Evolutionary conservation across 345 rosid species (phyloP).

Genomic region (Mangifera indica): DNA sequence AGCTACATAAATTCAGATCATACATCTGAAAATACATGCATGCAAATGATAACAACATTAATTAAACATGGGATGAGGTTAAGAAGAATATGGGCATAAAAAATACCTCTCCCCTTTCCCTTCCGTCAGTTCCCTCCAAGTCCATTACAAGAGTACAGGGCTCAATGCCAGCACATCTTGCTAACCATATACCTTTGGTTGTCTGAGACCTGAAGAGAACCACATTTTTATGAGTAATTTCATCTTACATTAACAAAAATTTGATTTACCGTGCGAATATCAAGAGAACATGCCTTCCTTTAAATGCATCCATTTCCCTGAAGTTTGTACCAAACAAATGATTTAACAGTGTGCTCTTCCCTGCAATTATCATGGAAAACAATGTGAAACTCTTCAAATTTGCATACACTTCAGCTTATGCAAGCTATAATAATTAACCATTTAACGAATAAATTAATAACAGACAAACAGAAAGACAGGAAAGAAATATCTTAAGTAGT

Average conservation of each 20-base stretch:
- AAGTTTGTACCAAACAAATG: constrained; percentile 87
- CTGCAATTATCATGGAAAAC: constrained; percentile 47
- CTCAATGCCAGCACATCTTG: constrained; percentile 82
- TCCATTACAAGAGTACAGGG: constrained; percentile 97
- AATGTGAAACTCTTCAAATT: constrained; percentile 23
- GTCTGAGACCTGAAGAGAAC: constrained; percentile 78
- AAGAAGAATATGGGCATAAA: not conserved
- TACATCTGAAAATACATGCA: not conserved
- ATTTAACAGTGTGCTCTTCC: constrained; percentile 95
- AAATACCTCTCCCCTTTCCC: constrained; percentile 98
- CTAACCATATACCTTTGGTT: constrained; percentile 97
- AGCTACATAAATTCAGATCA: not conserved
- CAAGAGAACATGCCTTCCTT: constrained; percentile 68
- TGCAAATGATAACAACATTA: not conserved
- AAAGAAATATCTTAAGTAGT: not conserved
- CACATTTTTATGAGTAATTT: constrained; percentile 13
- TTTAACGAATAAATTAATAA: not conserved
- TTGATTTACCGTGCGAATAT: constrained; percentile 10
- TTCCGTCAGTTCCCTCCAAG: constrained; percentile 99
- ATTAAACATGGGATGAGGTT: constrained; percentile 9
- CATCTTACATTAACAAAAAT: constrained; percentile 19
- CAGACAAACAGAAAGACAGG: not conserved
- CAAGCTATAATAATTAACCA: not conserved
- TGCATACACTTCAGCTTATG: not conserved
- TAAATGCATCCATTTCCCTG: constrained; percentile 98